phyloP scores from a whole-genome alignment of 2,329 filamentous ascomycete genomes.

The Penicillium sp. region DNA sequence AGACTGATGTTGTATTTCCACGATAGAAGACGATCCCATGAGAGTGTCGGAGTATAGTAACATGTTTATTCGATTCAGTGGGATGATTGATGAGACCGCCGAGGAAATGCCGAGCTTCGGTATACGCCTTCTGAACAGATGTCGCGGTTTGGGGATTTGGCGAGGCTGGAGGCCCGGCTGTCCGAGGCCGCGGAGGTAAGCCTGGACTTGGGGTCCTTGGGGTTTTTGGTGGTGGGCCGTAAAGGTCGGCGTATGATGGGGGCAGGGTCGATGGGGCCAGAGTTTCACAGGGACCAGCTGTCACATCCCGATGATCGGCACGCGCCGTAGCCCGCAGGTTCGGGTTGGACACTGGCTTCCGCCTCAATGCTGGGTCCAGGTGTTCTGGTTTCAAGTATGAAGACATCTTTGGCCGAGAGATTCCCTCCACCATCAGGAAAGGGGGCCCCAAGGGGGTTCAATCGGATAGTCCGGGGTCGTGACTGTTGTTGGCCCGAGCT shows the following conservation, averaged over 20 bases:
- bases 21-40: slow-evolving; percentile 65
- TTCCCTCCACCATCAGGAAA: neutral
- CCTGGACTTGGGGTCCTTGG: neutral
- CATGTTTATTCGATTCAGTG: slow-evolving; percentile 65
- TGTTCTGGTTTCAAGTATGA: slow-evolving; percentile 11
- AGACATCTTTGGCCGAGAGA: slow-evolving; percentile 13
- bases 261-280: slow-evolving; percentile 13
- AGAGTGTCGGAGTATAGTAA: slow-evolving; percentile 67
- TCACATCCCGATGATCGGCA: slow-evolving; percentile 12
- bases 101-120: slow-evolving; percentile 65
- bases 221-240: slow-evolving; percentile 7
- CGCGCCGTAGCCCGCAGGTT: slow-evolving; percentile 21
- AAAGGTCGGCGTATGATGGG: slow-evolving; percentile 24
- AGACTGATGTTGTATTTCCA: slow-evolving; percentile 63
- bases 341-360: slow-evolving; percentile 27
- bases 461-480: neutral
- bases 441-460: neutral
- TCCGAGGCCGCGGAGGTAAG: slow-evolving; percentile 14
- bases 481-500: neutral
- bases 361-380: slow-evolving; percentile 15
- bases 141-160: slow-evolving; percentile 12
- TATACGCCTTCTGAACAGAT: slow-evolving; percentile 37
- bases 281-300: slow-evolving; percentile 9
- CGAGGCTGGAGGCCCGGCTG: slow-evolving; percentile 11
- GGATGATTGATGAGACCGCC: slow-evolving; percentile 66